Evolutionary conservation across 495 filamentous ascomycete species (phyloP).

Genomic region (Barbatosphaeria neglecta): DNA sequence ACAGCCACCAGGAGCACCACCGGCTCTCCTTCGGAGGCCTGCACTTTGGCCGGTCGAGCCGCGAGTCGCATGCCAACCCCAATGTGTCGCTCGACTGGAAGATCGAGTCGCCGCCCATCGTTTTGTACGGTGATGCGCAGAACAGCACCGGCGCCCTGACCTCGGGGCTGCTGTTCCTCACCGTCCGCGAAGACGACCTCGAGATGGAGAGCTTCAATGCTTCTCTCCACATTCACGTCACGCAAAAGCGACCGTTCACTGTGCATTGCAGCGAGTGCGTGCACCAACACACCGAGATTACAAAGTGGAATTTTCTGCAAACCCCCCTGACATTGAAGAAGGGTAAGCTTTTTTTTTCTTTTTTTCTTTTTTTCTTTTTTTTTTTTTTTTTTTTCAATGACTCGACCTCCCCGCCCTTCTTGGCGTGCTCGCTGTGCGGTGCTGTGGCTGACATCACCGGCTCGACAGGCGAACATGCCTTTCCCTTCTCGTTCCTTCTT

Average conservation of each 20-base stretch:
- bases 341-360: conserved; percentile 27
- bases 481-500: conserved; percentile 86
- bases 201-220: conserved; percentile 62
- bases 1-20: conserved; percentile 23
- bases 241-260: conserved; percentile 68
- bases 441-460: conserved; percentile 9
- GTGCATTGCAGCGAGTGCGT: conserved; percentile 67
- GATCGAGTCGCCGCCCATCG: conserved; percentile 81
- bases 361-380: not conserved
- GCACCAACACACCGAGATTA: conserved; percentile 55
- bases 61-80: conserved; percentile 24
- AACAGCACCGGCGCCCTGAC: conserved; percentile 78
- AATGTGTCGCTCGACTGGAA: conserved; percentile 56
- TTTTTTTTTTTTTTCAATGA: not conserved
- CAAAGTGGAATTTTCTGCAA: conserved; percentile 66
- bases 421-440: not conserved
- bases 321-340: conserved; percentile 50
- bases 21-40: conserved; percentile 35
- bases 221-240: conserved; percentile 51
- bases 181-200: conserved; percentile 50
- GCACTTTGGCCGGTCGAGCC: conserved; percentile 34
- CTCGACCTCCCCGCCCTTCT: not conserved
- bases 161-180: conserved; percentile 70
- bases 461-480: conserved; percentile 48
- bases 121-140: conserved; percentile 66